phyloP scores from a whole-genome alignment of 75 land plant genomes.

The Gnetum montanum region DNA sequence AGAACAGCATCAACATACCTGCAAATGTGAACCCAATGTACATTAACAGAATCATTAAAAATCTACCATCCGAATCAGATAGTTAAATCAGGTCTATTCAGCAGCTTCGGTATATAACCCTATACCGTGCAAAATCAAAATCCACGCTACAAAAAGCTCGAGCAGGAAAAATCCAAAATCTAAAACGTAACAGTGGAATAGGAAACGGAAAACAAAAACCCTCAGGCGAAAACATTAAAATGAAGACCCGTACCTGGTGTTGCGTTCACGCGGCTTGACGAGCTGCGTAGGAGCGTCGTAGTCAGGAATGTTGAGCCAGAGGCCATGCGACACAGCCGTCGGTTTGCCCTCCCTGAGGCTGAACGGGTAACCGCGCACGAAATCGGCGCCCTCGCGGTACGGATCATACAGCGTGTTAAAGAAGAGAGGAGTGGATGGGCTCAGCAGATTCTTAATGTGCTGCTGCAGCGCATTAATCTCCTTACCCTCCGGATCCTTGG shows the following conservation, averaged over 20 bases:
- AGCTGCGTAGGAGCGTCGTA: slow-evolving; percentile 85
- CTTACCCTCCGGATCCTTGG: slow-evolving; percentile 65
- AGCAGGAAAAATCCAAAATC: no score
- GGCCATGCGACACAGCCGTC: slow-evolving; percentile 75
- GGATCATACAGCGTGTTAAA: slow-evolving; percentile 85
- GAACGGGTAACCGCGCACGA: slow-evolving; percentile 83
- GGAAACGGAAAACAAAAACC: neutral
- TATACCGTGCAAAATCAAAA: neutral
- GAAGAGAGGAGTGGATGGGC: slow-evolving; percentile 67
- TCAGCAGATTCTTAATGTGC: slow-evolving; percentile 67
- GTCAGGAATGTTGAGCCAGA: slow-evolving; percentile 78
- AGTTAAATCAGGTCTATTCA: no score
- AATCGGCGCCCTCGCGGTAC: slow-evolving; percentile 64
- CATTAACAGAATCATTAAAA: no score
- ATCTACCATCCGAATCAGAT: no score
- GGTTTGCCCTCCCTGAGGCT: slow-evolving; percentile 63
- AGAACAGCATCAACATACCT: slow-evolving; percentile 76
- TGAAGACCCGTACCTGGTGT: slow-evolving; percentile 15
- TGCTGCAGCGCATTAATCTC: slow-evolving; percentile 72
- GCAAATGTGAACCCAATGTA: no score
- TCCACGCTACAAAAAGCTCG: neutral
- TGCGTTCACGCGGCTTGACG: slow-evolving; percentile 43
- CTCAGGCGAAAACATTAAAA: neutral
- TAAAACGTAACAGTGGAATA: no score
- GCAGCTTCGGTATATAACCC: no score